Conservation (phyloP, 2,329 filamentous ascomycete genomes). For the Westerdykella aurantiaca region DNA sequence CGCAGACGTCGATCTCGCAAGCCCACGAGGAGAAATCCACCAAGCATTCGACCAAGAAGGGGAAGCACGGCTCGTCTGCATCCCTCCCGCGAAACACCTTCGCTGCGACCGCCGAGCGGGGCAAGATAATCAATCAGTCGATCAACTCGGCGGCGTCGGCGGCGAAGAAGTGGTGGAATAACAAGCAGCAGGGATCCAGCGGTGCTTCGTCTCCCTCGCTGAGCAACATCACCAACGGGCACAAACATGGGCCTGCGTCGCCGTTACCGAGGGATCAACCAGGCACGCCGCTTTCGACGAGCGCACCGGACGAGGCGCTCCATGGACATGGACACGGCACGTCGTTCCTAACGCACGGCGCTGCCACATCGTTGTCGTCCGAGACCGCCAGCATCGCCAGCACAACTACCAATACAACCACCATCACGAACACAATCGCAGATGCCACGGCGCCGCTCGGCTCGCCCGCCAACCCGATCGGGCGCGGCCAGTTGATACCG, state of each 20-base stretch:
- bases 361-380: too few relatives aligned
- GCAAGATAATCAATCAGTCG: constrained; percentile 29
- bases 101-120: constrained; percentile 14
- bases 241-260: constrained; percentile 26
- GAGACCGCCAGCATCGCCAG: background rate
- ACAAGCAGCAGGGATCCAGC: too few relatives aligned
- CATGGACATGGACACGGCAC: too few relatives aligned
- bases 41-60: background rate
- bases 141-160: constrained; percentile 48
- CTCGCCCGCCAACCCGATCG: constrained; percentile 54
- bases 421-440: constrained; percentile 7
- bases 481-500: constrained; percentile 75
- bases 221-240: background rate
- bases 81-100: constrained; percentile 8
- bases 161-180: constrained; percentile 53
- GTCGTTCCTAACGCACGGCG: too few relatives aligned
- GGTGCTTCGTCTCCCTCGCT: constrained; percentile 28
- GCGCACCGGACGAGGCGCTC: too few relatives aligned
- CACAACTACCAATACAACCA: constrained; percentile 8
- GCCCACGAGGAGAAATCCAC: too few relatives aligned
- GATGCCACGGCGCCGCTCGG: background rate
- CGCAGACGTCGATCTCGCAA: background rate
- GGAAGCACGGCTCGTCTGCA: constrained; percentile 4
- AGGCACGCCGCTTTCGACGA: constrained; percentile 4
- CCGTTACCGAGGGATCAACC: constrained; percentile 14